These are phyloP conservation scores for Dothiorella sarmentorum DNA, from an alignment of 2,329 filamentous ascomycete species.

Conservation along the genomic window DNA sequence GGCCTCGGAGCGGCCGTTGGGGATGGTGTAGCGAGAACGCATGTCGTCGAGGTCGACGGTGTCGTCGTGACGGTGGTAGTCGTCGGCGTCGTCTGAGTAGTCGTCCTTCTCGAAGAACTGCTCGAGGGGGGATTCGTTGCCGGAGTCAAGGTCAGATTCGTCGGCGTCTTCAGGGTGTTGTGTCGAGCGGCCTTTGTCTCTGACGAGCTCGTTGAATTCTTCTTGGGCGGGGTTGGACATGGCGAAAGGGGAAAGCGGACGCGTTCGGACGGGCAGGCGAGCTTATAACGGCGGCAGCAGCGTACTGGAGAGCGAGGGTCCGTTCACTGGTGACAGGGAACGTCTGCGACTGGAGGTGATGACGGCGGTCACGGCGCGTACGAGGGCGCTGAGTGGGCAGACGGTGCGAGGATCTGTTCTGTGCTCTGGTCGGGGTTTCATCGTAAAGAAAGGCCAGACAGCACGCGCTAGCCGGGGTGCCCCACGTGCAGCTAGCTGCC, in stretches of 20 bases:
- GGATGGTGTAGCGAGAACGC: constrained; percentile 53
- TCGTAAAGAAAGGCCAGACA: constrained; percentile 4
- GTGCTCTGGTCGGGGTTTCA: constrained; percentile 14
- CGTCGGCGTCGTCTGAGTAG: constrained; percentile 47
- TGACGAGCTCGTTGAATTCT: constrained; percentile 51
- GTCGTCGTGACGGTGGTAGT: constrained; percentile 37
- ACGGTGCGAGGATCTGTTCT: constrained; percentile 15
- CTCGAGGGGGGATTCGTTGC: constrained; percentile 44
- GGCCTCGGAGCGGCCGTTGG: constrained; percentile 63
- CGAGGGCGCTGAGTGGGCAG: constrained; percentile 13
- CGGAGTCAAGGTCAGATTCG: constrained; percentile 55
- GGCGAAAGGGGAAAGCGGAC: constrained; percentile 22
- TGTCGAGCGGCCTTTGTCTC: constrained; percentile 43
- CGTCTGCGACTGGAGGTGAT: constrained; percentile 2
- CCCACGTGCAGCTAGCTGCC: constrained; percentile 2
- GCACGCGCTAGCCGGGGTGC: constrained; percentile 11
- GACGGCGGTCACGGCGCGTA: constrained; percentile 7
- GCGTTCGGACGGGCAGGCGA: constrained; percentile 10
- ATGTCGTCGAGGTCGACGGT: constrained; percentile 43
- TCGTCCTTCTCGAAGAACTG: constrained; percentile 57
- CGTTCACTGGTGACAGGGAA: constrained; percentile 11
- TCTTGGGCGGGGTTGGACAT: constrained; percentile 42
- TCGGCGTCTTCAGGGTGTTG: constrained; percentile 48
- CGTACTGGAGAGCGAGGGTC: constrained; percentile 4
- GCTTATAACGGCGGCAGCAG: constrained; percentile 16